A percentile compares a stretch with the other conserved stretches of the same genome.
Evolutionary conservation across 768 basidiomycete species (phyloP).

Genomic region (Xanthoconium stramineum): DNA sequence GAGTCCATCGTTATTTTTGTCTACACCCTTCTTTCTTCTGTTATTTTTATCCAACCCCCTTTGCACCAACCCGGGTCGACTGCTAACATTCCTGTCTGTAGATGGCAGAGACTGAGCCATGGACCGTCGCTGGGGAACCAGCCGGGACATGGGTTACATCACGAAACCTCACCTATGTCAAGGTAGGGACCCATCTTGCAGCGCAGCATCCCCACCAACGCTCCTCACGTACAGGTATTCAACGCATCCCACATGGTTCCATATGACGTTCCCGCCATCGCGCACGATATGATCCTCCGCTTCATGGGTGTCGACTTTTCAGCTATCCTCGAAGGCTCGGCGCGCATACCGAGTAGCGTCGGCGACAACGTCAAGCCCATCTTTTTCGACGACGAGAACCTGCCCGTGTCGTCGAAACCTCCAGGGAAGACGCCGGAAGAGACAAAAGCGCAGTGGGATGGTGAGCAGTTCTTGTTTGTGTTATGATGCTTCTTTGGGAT

Average conservation of each 20-base stretch:
- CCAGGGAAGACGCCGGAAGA: constrained; percentile 66
- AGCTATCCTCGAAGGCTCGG: constrained; percentile 74
- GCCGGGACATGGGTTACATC: constrained; percentile 92
- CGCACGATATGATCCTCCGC: constrained; percentile 98
- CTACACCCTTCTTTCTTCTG: not conserved
- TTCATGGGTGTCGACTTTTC: constrained; percentile 94
- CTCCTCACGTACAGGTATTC: constrained; percentile 53
- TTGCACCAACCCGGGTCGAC: not conserved
- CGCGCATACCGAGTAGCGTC: constrained; percentile 75
- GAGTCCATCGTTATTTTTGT: constrained; percentile 26
- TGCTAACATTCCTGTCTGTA: constrained; percentile 21
- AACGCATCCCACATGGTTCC: constrained; percentile 97
- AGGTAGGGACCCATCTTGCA: constrained; percentile 42
- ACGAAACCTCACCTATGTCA: constrained; percentile 90
- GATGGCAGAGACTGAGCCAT: constrained; percentile 68
- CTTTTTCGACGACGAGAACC: constrained; percentile 45
- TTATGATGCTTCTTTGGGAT: not conserved
- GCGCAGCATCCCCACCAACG: not conserved
- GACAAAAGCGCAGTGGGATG: constrained; percentile 89
- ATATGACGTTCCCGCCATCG: constrained; percentile 78
- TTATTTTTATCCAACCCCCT: too few species aligned
- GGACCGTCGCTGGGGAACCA: constrained; percentile 68
- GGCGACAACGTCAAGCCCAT: constrained; percentile 70
- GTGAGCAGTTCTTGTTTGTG: constrained; percentile 36
- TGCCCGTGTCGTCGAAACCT: constrained; percentile 34